Percentiles rank a stretch among this genome's conserved stretches.
Conservation (phyloP, 2,329 filamentous ascomycete species). For the Aureobasidium zeae region DNA sequence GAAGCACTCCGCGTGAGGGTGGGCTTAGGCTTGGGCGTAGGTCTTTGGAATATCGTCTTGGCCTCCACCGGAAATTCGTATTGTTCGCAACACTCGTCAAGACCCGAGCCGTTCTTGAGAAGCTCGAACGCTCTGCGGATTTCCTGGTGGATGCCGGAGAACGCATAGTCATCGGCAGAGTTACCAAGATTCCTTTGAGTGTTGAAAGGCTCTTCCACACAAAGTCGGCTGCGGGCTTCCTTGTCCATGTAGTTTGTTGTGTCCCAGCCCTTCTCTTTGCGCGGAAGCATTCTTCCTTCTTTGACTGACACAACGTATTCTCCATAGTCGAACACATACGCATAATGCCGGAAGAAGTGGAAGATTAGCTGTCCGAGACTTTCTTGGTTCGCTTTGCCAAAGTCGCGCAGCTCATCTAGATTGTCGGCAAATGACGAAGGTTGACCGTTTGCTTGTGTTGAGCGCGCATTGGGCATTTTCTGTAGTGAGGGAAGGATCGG, state of each 20-base stretch:
- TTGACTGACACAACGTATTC: conserved; percentile 77
- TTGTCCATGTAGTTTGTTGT: conserved; percentile 40
- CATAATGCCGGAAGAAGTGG: conserved; percentile 90
- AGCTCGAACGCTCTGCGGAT: conserved; percentile 79
- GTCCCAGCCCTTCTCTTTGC: conserved; percentile 84
- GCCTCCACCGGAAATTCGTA: conserved; percentile 84
- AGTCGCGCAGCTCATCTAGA: conserved; percentile 61
- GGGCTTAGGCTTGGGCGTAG: conserved; percentile 47
- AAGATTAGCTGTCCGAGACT: conserved; percentile 81
- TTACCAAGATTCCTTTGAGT: conserved; percentile 82
- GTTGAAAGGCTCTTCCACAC: conserved; percentile 96
- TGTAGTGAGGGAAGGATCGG: conserved; percentile 82
- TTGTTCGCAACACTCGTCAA: conserved; percentile 77
- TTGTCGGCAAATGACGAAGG: conserved; percentile 81
- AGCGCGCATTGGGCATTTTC: conserved; percentile 55
- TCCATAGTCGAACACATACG: conserved; percentile 85
- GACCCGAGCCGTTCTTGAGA: conserved; percentile 61
- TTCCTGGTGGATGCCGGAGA: conserved; percentile 82
- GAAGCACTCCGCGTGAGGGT: conserved; percentile 43
- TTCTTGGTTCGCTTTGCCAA: conserved; percentile 71
- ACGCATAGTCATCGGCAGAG: conserved; percentile 90
- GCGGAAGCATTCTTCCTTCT: conserved; percentile 66
- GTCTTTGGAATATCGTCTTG: conserved; percentile 45
- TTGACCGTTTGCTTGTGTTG: conserved; percentile 53
- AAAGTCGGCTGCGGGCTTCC: conserved; percentile 61